Base-by-base conservation (phyloP, 148 eudicot genomes). In the Chenopodium quinoa region DNA sequence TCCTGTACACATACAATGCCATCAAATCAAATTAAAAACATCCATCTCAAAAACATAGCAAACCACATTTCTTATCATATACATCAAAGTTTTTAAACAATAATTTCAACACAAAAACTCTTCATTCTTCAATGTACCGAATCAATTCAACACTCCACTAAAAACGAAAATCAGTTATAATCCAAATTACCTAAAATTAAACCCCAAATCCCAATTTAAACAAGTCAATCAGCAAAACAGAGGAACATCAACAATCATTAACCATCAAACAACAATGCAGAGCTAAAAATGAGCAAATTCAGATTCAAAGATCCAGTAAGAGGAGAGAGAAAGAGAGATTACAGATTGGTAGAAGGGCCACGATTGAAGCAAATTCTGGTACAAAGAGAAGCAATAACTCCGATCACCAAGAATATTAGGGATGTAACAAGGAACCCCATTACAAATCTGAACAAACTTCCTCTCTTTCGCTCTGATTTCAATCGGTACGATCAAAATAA, bases 341-440 rank as follows among this genome's bases (percentile, higher is more conserved):
- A 95, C 99, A 93, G 91, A 88, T 93, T 92, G 7, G 97, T 82
- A 60, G 98, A 96, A 82, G 99, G 93, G 54, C 99, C 98, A 86
- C 88, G 87, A 82, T 91, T 96, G 92, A 86, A 96, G 90, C 98
- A 93, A 85, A 96, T 89, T 86, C 92, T 90, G 86, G 91, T 83
- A 46, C 91, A 90, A 23, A 96, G 89, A 60, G 77, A 90, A 3
- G 95, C 93, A 85, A 92, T 92, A 25, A 95, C 66, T 60, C 98
- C 97, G 22, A 95, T 75, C 84, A 88, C 91, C n/a, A 88, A 27
- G 82, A 95, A 95, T 62, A 91, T 90, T 82, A 91, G 87, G 76
- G 92, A 89, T 81, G 98, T 93, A 23, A 95, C 89, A 54, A 95
- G 20, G 80, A 95, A 95, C 75, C 95, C 99, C 99, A 95, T 96